Conservation (phyloP, 2,329 filamentous ascomycete species). For the Hymenoscyphus repandus region DNA sequence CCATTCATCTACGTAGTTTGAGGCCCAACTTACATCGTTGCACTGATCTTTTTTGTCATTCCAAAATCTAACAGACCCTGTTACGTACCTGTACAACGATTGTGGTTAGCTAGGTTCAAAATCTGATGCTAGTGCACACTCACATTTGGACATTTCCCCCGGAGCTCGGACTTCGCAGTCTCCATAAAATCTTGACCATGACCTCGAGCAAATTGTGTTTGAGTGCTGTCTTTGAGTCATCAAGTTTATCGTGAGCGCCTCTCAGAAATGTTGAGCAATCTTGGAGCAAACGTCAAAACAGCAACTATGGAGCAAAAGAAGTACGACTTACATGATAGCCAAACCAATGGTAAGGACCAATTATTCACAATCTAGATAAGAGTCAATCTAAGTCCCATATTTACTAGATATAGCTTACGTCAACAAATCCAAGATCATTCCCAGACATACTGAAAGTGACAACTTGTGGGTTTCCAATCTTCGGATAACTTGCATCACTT, state of each 20-base stretch:
- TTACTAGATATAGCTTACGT: not conserved
- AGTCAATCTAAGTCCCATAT: not conserved
- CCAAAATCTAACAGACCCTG: not conserved
- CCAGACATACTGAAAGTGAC: not conserved
- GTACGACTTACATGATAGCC: not conserved
- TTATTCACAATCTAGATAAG: not conserved
- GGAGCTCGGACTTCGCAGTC: not conserved
- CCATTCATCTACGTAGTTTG: not conserved
- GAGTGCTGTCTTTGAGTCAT: too few species aligned
- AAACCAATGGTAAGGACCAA: not conserved
- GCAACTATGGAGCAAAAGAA: not conserved
- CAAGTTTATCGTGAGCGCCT: too few species aligned
- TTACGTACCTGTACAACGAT: not conserved
- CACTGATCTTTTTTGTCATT: not conserved
- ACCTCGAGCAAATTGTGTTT: too few species aligned
- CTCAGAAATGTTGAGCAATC: not conserved
- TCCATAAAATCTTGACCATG: not conserved
- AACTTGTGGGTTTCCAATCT: not conserved
- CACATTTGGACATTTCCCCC: not conserved
- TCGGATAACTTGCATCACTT: not conserved
- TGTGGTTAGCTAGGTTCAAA: not conserved
- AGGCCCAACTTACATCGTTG: not conserved
- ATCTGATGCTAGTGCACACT: not conserved
- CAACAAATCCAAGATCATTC: not conserved
- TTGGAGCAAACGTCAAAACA: not conserved